Evolutionary conservation across 768 basidiomycete species (phyloP).

Genomic region (Boletus rufocinnamomeus): DNA sequence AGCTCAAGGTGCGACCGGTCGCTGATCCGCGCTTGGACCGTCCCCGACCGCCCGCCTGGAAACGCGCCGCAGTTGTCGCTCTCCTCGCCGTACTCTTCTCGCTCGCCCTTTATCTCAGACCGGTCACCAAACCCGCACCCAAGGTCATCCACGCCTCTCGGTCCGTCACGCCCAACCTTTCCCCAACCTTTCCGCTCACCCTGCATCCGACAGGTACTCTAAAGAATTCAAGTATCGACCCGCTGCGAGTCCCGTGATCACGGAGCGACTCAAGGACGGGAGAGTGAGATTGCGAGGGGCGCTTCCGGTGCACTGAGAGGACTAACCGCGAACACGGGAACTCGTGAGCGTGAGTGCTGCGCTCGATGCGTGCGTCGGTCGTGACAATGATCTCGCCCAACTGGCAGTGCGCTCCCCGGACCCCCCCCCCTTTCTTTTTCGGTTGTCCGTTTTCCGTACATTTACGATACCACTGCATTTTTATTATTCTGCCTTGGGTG

Average conservation of each 20-base stretch:
- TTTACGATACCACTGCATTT: not conserved
- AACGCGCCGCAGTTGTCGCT: slow-evolving; percentile 46
- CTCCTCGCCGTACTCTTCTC: slow-evolving; percentile 46
- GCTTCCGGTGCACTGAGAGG: slow-evolving; percentile 32
- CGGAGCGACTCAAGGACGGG: slow-evolving; percentile 74
- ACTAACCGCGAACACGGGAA: too few relatives aligned
- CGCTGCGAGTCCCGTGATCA: slow-evolving; percentile 82
- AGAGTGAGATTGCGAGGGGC: slow-evolving; percentile 71
- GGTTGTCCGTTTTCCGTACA: not conserved
- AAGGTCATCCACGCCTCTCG: slow-evolving; percentile 63
- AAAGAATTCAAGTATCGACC: slow-evolving; percentile 81
- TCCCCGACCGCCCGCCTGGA: slow-evolving; percentile 46
- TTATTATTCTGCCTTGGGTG: not conserved
- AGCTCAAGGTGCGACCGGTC: not conserved
- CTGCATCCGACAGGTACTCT: slow-evolving; percentile 62
- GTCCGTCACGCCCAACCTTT: slow-evolving; percentile 39
- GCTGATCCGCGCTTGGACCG: slow-evolving; percentile 36
- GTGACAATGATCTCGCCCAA: not conserved
- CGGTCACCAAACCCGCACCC: slow-evolving; percentile 33
- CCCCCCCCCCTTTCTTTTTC: too few relatives aligned
- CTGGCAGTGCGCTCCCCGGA: not conserved
- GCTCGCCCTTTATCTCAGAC: slow-evolving; percentile 40
- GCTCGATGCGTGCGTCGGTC: not conserved
- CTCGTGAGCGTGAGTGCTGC: not conserved
- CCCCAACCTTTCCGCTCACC: not conserved